These are phyloP conservation scores for Aspergillus carlsbadensis DNA, from an alignment of 495 filamentous ascomycete species.

Conservation along the genomic window DNA sequence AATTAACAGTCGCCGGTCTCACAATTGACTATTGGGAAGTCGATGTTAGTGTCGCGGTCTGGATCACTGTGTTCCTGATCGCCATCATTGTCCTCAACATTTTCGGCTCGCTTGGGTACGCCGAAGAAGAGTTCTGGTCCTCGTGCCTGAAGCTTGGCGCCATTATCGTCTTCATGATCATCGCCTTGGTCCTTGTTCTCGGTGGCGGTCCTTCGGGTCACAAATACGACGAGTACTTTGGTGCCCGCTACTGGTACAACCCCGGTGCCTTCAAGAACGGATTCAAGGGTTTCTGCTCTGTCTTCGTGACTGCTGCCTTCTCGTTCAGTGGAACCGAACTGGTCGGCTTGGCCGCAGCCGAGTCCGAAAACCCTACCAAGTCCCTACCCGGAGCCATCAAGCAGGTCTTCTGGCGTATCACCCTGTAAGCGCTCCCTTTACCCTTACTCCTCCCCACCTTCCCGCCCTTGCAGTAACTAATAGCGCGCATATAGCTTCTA, in stretches of 20 bases:
- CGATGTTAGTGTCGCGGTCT: constrained; percentile 55
- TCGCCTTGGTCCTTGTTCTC: constrained; percentile 66
- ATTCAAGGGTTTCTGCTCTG: constrained; percentile 69
- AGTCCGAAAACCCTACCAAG: constrained; percentile 63
- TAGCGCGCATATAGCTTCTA: constrained; percentile 52
- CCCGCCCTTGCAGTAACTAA: background rate
- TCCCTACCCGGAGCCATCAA: constrained; percentile 65
- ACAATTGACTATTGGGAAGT: constrained; percentile 73
- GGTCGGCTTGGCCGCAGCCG: constrained; percentile 70
- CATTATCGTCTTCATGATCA: constrained; percentile 68
- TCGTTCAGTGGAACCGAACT: constrained; percentile 73
- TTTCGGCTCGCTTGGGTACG: constrained; percentile 67
- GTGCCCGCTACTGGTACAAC: constrained; percentile 62
- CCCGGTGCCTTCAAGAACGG: constrained; percentile 65
- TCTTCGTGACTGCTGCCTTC: constrained; percentile 75
- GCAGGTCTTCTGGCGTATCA: constrained; percentile 76
- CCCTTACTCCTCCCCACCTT: too few species aligned
- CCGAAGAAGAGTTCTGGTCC: constrained; percentile 53
- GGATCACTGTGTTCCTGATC: constrained; percentile 64
- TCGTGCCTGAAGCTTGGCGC: constrained; percentile 53
- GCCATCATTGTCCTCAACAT: constrained; percentile 39
- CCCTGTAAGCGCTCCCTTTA: constrained; percentile 38
- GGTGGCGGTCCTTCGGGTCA: constrained; percentile 58
- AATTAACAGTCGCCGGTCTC: constrained; percentile 75
- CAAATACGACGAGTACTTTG: constrained; percentile 46